Percentiles rank a stretch among this genome's conserved stretches.
These are phyloP conservation scores for Chaetomium sp. DNA, from an alignment of 2,329 filamentous ascomycete species.

Conservation along the genomic window DNA sequence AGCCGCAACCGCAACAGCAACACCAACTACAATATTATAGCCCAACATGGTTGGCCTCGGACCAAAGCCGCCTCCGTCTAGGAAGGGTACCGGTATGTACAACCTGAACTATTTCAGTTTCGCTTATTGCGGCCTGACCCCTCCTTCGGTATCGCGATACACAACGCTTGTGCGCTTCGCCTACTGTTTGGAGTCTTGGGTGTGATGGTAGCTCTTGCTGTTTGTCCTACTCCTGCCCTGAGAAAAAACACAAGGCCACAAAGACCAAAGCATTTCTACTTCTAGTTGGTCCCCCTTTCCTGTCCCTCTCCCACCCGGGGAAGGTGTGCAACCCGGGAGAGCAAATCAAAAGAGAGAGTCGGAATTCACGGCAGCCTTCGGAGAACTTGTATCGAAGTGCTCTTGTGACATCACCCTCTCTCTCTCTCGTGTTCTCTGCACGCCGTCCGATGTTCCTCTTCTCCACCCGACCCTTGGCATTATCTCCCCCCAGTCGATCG, in stretches of 20 bases:
- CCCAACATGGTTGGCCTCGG: slow-evolving; percentile 63
- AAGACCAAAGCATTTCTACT: neutral
- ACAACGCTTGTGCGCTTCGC: neutral
- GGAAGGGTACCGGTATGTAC: slow-evolving; percentile 47
- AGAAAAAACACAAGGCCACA: too few species aligned
- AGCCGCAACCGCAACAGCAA: neutral
- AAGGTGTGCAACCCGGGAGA: neutral
- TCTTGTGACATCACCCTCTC: slow-evolving; percentile 25
- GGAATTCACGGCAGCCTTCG: neutral
- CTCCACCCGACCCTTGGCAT: slow-evolving; percentile 19
- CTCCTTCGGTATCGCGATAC: slow-evolving; percentile 1
- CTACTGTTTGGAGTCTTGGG: neutral
- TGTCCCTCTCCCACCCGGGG: neutral
- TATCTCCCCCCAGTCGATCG: slow-evolving; percentile 1
- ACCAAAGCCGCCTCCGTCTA: slow-evolving; percentile 65
- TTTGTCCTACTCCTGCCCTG: slow-evolving; percentile 1
- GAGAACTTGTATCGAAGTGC: slow-evolving; percentile 4
- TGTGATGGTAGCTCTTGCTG: neutral
- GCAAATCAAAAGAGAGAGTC: neutral
- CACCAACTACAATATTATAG: neutral
- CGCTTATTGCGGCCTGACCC: slow-evolving; percentile 14
- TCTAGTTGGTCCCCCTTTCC: neutral
- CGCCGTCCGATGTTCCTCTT: slow-evolving; percentile 10
- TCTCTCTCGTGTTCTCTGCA: neutral
- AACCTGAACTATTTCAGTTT: neutral